phyloP scores from a whole-genome alignment of 257 asterid species.

The Solanum habrochaites region DNA sequence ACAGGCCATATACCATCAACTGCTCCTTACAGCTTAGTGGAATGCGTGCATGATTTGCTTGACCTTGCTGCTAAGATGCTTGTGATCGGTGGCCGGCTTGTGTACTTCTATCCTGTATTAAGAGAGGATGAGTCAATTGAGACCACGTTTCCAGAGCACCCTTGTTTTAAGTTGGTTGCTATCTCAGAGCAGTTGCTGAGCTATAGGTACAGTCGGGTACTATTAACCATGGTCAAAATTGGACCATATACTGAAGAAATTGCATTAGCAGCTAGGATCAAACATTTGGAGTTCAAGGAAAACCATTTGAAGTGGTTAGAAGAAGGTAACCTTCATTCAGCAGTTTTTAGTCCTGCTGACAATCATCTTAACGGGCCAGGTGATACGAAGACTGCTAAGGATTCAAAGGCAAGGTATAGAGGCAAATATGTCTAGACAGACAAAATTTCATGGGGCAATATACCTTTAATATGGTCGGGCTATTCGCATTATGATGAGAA shows the following conservation, averaged over 20 bases:
- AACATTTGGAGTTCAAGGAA: slow-evolving; percentile 65
- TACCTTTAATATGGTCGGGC: not conserved
- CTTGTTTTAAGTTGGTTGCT: slow-evolving; percentile 64
- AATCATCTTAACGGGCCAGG: slow-evolving; percentile 19
- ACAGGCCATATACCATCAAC: slow-evolving; percentile 93
- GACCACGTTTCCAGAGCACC: slow-evolving; percentile 78
- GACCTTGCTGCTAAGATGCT: slow-evolving; percentile 93
- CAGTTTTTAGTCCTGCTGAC: slow-evolving; percentile 67
- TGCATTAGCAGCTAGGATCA: slow-evolving; percentile 50
- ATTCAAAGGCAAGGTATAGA: slow-evolving; percentile 69
- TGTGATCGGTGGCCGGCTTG: slow-evolving; percentile 82
- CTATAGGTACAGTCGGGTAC: slow-evolving; percentile 76
- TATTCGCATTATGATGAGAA: not conserved
- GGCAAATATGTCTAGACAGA: slow-evolving; percentile 85
- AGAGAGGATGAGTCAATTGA: slow-evolving; percentile 54
- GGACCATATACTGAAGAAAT: slow-evolving; percentile 60
- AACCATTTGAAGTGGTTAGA: slow-evolving; percentile 93
- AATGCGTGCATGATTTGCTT: slow-evolving; percentile 93
- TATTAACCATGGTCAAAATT: slow-evolving; percentile 61
- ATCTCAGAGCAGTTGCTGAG: slow-evolving; percentile 83
- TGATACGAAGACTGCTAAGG: slow-evolving; percentile 35
- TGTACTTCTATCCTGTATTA: slow-evolving; percentile 81
- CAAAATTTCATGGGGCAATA: not conserved
- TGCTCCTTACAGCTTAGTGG: slow-evolving; percentile 86
- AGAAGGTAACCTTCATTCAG: slow-evolving; percentile 94